These are phyloP conservation scores for Elsinoe necatrix DNA, from an alignment of 2,329 filamentous ascomycete genomes.

Conservation along the genomic window DNA sequence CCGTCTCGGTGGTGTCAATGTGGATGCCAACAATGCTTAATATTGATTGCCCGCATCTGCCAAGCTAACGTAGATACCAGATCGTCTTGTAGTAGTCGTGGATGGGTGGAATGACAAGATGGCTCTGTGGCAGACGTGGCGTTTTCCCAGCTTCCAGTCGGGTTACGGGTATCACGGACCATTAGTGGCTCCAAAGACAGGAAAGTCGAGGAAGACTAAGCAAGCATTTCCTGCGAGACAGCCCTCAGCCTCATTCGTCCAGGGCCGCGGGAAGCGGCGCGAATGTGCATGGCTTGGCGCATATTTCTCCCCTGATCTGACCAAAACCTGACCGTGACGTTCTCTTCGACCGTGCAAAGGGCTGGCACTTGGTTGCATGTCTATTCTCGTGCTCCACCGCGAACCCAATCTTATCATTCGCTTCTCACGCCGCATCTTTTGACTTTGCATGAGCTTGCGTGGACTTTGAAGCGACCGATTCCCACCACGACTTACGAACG, in stretches of 20 bases:
- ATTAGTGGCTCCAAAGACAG: background rate
- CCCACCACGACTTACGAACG: background rate
- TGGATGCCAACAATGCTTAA: background rate
- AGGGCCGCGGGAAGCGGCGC: background rate
- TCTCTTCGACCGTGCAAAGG: background rate
- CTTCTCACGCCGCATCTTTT: background rate
- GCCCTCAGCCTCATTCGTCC: background rate
- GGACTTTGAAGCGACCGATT: background rate
- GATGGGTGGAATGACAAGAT: background rate
- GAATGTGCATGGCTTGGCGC: background rate
- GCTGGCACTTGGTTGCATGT: background rate
- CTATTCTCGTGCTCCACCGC: background rate
- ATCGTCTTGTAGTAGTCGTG: background rate
- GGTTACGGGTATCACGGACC: background rate
- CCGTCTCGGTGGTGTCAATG: background rate
- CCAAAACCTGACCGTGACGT: background rate
- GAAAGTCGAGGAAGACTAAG: background rate
- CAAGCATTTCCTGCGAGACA: background rate
- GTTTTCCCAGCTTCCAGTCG: background rate
- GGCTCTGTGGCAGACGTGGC: background rate
- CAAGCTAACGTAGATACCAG: background rate
- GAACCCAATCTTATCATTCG: conserved; percentile 4
- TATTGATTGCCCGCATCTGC: background rate
- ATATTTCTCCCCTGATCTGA: conserved; percentile 6
- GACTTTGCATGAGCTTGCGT: conserved; percentile 11